Evolutionary conservation across 148 eudicot genomes (phyloP), one percentile per base, ranked within the genome.

Genomic region (Chenopodium quinoa): DNA sequence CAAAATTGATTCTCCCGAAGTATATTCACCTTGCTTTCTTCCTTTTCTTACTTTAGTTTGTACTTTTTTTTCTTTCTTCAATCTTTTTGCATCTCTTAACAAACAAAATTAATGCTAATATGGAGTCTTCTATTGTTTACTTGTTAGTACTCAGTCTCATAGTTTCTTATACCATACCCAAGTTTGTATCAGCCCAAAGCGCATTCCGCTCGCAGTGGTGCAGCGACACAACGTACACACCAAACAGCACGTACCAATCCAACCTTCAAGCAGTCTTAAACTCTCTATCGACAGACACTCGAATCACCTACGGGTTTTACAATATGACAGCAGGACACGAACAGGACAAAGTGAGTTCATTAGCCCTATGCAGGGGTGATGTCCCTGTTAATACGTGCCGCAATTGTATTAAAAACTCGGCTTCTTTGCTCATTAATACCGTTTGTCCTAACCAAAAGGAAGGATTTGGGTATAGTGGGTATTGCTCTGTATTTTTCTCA

Each of bases 381-480:
- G 86, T 79, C 23, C 86, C 86, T 0, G 5, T 69, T 3, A 66
- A 67, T 4, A 83, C 80, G 27, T 83, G 86, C 25, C 73, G 76
- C 2, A 12, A n/a, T 27, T 79, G 86, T 62, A 56, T 83, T 14
- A 3, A 52, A 1, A 40, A 69, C 44, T 58, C 82, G 0, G 82
- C 73, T 4, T 16, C 1, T 0, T 0, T 31, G 1, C 73, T 83
- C 44, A 2, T 37, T 37, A 20, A 44, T 9, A 17, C n/a, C 62
- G 62, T 56, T 4, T 83, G 86, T 47, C 80, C 84, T 1, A 69
- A 66, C 71, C 34, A 83, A 34, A 80, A 12, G 7, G 52, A 58
- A 12, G 82, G 76, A 4, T 83, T 83, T 11, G 86, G 86, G 37
- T 83, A 79, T 34, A 34, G 60, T 9, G 76, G 37, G 16, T 83